Percentiles rank a stretch among this genome's conserved stretches.
Evolutionary conservation across 495 filamentous ascomycete genomes (phyloP).

Genomic region (Aspergillus homomorphus): DNA sequence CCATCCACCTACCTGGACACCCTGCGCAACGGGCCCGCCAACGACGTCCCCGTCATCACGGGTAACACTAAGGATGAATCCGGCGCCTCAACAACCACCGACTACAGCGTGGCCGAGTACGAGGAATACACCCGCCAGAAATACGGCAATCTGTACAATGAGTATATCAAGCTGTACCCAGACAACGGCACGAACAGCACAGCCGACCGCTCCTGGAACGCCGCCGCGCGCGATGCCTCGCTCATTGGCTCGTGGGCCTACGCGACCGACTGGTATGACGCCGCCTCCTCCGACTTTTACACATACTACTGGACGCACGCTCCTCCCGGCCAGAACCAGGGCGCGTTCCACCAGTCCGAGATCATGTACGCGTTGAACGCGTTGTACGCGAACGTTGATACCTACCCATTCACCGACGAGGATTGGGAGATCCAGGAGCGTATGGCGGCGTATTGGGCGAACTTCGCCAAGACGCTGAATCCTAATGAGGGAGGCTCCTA

Average conservation of each 20-base stretch:
- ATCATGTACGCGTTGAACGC: slow-evolving; percentile 29
- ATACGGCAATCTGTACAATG: slow-evolving; percentile 25
- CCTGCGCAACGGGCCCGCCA: slow-evolving; percentile 25
- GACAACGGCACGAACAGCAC: slow-evolving; percentile 18
- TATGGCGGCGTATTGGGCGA: slow-evolving; percentile 32
- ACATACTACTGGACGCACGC: slow-evolving; percentile 36
- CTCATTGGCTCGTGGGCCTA: slow-evolving; percentile 26
- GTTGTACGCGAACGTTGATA: slow-evolving; percentile 26
- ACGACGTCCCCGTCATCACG: slow-evolving; percentile 39
- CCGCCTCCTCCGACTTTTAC: slow-evolving; percentile 25
- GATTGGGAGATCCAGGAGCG: slow-evolving; percentile 25
- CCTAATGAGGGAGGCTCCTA: slow-evolving; percentile 28
- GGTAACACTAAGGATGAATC: slow-evolving; percentile 33
- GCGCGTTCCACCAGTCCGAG: slow-evolving; percentile 32
- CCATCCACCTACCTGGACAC: slow-evolving; percentile 27
- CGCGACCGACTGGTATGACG: slow-evolving; percentile 27
- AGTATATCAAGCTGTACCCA: slow-evolving; percentile 27
- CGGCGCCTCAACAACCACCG: slow-evolving; percentile 21
- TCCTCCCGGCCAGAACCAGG: slow-evolving; percentile 26
- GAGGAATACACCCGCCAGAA: slow-evolving; percentile 21
- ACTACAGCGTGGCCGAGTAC: slow-evolving; percentile 27
- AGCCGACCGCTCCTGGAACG: slow-evolving; percentile 27
- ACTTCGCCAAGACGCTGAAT: slow-evolving; percentile 31
- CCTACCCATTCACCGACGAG: slow-evolving; percentile 23
- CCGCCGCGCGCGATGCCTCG: slow-evolving; percentile 25